Evolutionary conservation across 495 filamentous ascomycete species (phyloP), one percentile per base, ranked within the genome.

Genomic region (Penicillium silybi): DNA sequence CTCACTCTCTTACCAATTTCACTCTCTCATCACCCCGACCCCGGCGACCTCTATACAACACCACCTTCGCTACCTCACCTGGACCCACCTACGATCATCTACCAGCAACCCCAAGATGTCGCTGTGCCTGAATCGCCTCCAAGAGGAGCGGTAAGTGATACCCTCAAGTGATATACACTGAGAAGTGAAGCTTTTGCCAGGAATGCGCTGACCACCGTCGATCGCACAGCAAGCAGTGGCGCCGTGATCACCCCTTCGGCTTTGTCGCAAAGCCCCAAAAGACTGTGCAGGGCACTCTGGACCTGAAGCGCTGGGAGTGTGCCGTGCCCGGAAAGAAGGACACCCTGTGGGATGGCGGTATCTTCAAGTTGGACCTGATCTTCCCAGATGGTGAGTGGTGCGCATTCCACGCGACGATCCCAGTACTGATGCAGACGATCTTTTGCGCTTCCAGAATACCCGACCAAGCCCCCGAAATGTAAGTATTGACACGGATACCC

Each of bases 381-480:
- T 99, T 99, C 64, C 93, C 93, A 0, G 93, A 99, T 65, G 95
- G 93, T 95, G 77, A 68, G 85, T 79, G 6, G 7, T 42, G 46
- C 46, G 43, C 50, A 53, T 58, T 54, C 46, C 41, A 41, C 18
- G 26, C 43, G 41, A 40, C 5, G 55, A 55, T 53, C 55, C 29
- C 6, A 35, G 41, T 46, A 39, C 52, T 55, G 52, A 58, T 53
- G 25, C 27, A 50, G 27, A 48, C 29, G 23, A 40, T 53, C 35
- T 44, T 43, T 50, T 44, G 46, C 26, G 55, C 42, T 38, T 68
- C 54, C 62, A 98, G 93, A 99, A 64, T 99, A 99, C 69, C 93
- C 93, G 26, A 97, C 93, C 41, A 99, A 99, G 67, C 93, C 93
- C 23, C 93, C 93, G 0, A 99, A 99, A 71, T 99, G 93, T 96